Base-by-base conservation (phyloP, 1,284 basidiomycete genomes). In the Microbotryum silenes-acaulis region DNA sequence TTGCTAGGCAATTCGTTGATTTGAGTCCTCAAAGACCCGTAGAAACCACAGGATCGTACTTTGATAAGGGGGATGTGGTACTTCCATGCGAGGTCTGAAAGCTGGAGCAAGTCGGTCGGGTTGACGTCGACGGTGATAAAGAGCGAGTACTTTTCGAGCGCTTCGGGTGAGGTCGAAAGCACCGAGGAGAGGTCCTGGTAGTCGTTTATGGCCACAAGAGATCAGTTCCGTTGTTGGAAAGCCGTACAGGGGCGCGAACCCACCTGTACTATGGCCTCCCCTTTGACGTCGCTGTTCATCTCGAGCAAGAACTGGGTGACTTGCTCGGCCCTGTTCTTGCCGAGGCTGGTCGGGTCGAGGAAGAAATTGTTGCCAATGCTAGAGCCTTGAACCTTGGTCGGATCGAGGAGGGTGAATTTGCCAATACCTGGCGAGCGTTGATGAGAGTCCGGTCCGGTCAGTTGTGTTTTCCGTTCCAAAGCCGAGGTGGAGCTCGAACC, bases 321-420 rank as follows among this genome's bases (percentile, higher is more conserved):
- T 74, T 97, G 89, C 60, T 82, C 75, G 0, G 92, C 91, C 51
- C 90, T 85, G 56, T 80, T 80, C 73, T 85, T 86, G 10, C 89
- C 91, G 57, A 96, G 80, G 68, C 86, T 88, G 27, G 82, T 78
- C 0, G 80, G 79, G 57, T 89, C 83, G 27, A 98, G 80, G 78
- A 98, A 98, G 79, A 97, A 97, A 79, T 97, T 97, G 79, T 91
- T 89, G 0, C 91, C 91, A 0, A 91, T 84, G 72, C 98, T 93
- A 55, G 85, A 82, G 4, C 83, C 80, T 1, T 83, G 79, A 20
- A 86, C 86, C 31, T 74, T 70, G 1, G 77, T 74, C 51, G 81
- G 75, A 69, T 94, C 91, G 60, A 94, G 81, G 74, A 98, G 82
- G 50, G 91, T 90, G 74, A 97, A 94, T 72, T 87, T 82, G 23